Conservation (phyloP, 371 early-diverging fungal genomes). For the Blakeslea trispora region DNA sequence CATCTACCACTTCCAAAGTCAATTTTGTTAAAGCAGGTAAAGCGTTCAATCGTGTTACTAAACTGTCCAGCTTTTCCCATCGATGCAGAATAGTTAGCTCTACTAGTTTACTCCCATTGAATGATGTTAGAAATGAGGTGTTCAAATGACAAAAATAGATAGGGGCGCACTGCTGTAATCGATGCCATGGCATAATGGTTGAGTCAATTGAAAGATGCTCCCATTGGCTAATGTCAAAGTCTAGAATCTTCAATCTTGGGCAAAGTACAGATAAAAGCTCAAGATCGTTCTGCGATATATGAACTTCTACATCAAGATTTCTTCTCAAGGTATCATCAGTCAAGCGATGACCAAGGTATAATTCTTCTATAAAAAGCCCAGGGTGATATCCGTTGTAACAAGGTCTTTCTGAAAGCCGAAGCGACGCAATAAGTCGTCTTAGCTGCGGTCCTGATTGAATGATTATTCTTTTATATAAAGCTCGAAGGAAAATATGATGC, state of each 20-base stretch:
- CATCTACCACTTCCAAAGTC: constrained; percentile 7
- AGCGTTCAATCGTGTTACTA: neutral
- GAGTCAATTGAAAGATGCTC: neutral
- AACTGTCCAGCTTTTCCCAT: neutral
- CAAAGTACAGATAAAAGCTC: constrained; percentile 12
- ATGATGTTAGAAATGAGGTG: neutral
- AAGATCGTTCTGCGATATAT: constrained; percentile 14
- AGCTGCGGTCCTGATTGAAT: constrained; percentile 14
- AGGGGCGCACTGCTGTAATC: constrained; percentile 10
- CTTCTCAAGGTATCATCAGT: neutral
- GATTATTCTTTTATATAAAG: constrained; percentile 8
- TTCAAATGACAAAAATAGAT: constrained; percentile 3
- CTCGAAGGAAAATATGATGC: constrained; percentile 15
- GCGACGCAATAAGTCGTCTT: neutral
- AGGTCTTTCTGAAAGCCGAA: neutral
- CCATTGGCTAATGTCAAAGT: constrained; percentile 22
- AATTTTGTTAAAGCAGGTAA: constrained; percentile 7
- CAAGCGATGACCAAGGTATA: neutral
- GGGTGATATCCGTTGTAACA: neutral
- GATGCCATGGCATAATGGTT: neutral
- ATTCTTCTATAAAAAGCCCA: constrained; percentile 5
- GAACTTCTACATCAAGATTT: neutral
- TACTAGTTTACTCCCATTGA: constrained; percentile 7
- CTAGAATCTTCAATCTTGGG: constrained; percentile 16
- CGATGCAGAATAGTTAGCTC: constrained; percentile 9